These are phyloP conservation scores for Apiospora malaysiana DNA, from an alignment of 2,329 filamentous ascomycete species.

Conservation along the genomic window DNA sequence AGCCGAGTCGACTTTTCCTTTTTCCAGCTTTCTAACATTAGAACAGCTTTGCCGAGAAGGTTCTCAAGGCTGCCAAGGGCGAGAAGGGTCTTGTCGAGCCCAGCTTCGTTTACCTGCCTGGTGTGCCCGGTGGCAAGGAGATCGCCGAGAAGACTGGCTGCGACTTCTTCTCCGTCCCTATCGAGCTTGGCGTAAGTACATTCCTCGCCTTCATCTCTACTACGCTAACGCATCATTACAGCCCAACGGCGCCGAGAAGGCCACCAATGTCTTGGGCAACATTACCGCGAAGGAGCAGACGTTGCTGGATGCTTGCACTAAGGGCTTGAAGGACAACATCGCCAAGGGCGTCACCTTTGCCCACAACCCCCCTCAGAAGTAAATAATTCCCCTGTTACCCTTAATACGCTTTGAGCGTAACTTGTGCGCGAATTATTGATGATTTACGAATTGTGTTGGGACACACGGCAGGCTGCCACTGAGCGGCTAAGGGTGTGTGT, in stretches of 20 bases:
- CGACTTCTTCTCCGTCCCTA: slow-evolving; percentile 95
- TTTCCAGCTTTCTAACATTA: slow-evolving; percentile 27
- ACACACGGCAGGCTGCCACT: slow-evolving; percentile 26
- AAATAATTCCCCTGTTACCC: slow-evolving; percentile 51
- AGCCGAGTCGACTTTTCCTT: neutral
- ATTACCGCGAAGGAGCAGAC: slow-evolving; percentile 89
- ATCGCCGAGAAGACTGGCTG: slow-evolving; percentile 82
- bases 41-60: slow-evolving; percentile 85
- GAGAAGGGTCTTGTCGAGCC: slow-evolving; percentile 94
- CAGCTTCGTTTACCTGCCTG: slow-evolving; percentile 93
- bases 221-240: slow-evolving; percentile 43
- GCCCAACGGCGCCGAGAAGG: slow-evolving; percentile 86
- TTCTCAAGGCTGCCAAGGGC: slow-evolving; percentile 86
- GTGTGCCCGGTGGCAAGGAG: slow-evolving; percentile 84
- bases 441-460: slow-evolving; percentile 26
- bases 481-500: slow-evolving; percentile 31
- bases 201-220: slow-evolving; percentile 21
- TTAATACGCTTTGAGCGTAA: slow-evolving; percentile 33
- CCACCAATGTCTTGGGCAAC: slow-evolving; percentile 75
- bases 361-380: slow-evolving; percentile 88
- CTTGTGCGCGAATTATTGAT: slow-evolving; percentile 30
- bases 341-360: slow-evolving; percentile 90
- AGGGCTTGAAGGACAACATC: slow-evolving; percentile 90
- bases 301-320: slow-evolving; percentile 76
- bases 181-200: slow-evolving; percentile 87